A percentile compares a stretch with the other conserved stretches of the same genome.
phyloP scores from a whole-genome alignment of 1,139 yeast species.

The Sugiyamaella paludigena region DNA sequence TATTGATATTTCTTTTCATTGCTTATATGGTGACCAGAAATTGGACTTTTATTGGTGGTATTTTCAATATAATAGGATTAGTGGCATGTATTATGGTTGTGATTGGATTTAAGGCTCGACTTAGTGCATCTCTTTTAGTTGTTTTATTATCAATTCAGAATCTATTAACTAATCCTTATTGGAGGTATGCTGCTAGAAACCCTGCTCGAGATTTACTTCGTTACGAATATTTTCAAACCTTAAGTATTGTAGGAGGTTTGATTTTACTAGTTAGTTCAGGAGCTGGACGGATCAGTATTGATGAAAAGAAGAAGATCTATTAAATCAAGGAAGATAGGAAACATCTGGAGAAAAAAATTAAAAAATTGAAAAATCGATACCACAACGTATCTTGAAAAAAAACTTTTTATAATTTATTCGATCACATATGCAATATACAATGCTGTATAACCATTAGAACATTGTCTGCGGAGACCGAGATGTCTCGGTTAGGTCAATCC shows the following conservation, averaged over 20 bases:
- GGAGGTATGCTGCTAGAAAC: slow-evolving; percentile 70
- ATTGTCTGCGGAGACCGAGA: too few relatives aligned
- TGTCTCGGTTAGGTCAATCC: too few relatives aligned
- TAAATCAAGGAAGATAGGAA: slow-evolving; percentile 30
- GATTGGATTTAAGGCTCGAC: slow-evolving; percentile 89
- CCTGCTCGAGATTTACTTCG: slow-evolving; percentile 86
- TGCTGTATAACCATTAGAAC: neutral
- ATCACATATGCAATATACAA: neutral
- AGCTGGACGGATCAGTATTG: slow-evolving; percentile 91
- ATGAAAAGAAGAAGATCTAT: slow-evolving; percentile 93
- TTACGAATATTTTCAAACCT: slow-evolving; percentile 92
- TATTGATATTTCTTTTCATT: slow-evolving; percentile 79
- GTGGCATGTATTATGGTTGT: slow-evolving; percentile 75
- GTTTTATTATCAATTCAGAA: slow-evolving; percentile 73
- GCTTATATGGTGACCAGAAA: slow-evolving; percentile 80
- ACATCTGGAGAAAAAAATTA: neutral
- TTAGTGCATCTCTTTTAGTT: slow-evolving; percentile 79
- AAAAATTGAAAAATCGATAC: slow-evolving; percentile 1
- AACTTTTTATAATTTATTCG: too few relatives aligned
- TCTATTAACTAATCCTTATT: slow-evolving; percentile 79
- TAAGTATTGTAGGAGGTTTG: slow-evolving; percentile 93
- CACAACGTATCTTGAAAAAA: neutral
- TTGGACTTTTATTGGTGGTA: slow-evolving; percentile 65
- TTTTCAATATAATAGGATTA: slow-evolving; percentile 70
- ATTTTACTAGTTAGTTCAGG: slow-evolving; percentile 90